Evolutionary conservation across 352 stramenopile species (phyloP), one percentile per base, ranked within the genome.

Genomic region (Globisporangium rhizosaccharum): DNA sequence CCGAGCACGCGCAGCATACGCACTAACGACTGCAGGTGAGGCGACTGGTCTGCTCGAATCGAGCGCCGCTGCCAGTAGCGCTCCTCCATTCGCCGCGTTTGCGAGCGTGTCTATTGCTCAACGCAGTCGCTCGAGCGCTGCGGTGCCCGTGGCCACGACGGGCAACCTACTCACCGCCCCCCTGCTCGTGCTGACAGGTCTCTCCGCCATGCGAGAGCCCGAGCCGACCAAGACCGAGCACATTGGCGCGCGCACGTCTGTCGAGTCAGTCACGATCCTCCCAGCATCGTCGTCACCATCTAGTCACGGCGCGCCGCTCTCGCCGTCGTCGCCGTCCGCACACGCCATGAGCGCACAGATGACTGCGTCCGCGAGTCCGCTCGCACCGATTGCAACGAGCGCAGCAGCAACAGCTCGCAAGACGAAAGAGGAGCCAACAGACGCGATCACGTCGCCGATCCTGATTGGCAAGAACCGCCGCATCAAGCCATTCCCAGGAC

Each of bases 121-220:
- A 51, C 20, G 18, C 33, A 20, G 51, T 36, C 42, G 46, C 41
- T 7, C 30, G 26, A 49, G 42, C 45, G 44, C 44, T 23, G 30
- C 23, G 5, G 6, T 18, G 11, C 44, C 41, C 30, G 39, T 45
- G n/a, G 45, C 2, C 51, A 59, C 45, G 10, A 64, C 45, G 59
- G 59, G 59, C 36, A 64, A 53, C 51, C 12, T 58, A 37, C 46
- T 54, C 51, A 28, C 59, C 36, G 42, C 44, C 12, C 59, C 51
- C 8, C 36, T 64, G 41, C 25, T 59, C n/a, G 44, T 64, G 17
- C 23, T 53, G 20, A 59, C 59, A 17, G 59, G 59, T 26, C 45
- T 64, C 59, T 64, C 59, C 10, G 42, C 53, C 51, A 64, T 64
- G 59, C 51, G 59, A 17, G 59, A 64, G 33, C 51, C 59, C 11